Conservation (phyloP, 768 basidiomycete species). For the Paxillus rubicundulus region DNA sequence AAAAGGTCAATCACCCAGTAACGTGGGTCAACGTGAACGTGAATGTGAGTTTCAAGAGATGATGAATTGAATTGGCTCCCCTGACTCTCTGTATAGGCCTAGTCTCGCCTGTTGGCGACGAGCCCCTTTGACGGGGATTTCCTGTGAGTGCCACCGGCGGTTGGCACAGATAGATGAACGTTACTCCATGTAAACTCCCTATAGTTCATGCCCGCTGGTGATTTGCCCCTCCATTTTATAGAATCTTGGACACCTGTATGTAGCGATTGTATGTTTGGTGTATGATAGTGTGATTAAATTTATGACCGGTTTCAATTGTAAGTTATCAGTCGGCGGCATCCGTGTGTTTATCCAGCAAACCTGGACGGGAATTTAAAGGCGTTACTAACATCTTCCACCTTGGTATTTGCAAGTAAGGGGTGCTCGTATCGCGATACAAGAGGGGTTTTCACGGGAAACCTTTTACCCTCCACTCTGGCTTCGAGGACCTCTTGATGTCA, state of each 20-base stretch:
- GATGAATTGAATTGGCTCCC: not conserved
- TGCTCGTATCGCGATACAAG: no score
- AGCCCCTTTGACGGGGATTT: no score
- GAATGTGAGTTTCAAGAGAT: conserved; percentile 10
- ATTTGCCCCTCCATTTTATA: not conserved
- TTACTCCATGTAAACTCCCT: not conserved
- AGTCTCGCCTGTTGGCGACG: not conserved
- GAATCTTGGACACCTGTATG: not conserved
- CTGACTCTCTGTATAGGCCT: conserved; percentile 6
- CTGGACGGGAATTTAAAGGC: no score
- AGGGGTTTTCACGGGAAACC: no score
- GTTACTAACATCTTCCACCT: no score
- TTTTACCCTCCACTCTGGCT: no score
- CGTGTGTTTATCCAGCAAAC: no score
- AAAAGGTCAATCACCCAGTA: conserved; percentile 17
- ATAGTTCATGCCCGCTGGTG: not conserved
- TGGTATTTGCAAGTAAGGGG: no score
- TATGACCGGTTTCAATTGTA: no score
- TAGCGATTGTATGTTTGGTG: not conserved
- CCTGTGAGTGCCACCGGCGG: no score
- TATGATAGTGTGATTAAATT: not conserved
- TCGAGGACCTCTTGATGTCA: no score
- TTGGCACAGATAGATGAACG: not conserved
- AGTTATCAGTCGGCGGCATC: no score
- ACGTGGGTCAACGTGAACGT: conserved; percentile 20